Evolutionary conservation across 1,139 yeast species (phyloP).

Genomic region (Yamadazyma buinensis): DNA sequence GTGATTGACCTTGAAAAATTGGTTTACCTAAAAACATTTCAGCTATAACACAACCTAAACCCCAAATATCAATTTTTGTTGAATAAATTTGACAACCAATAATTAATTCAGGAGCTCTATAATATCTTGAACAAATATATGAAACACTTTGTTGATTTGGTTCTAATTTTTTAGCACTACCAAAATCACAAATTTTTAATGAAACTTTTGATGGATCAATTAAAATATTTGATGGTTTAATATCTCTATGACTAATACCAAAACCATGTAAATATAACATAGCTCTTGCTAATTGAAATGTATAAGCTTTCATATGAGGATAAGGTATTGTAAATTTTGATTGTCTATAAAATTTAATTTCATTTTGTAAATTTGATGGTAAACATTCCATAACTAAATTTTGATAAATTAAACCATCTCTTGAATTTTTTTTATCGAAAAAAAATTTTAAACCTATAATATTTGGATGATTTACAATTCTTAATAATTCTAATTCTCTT

Average conservation of each 20-base stretch:
- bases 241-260: conserved; percentile 83
- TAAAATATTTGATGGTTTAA: conserved; percentile 87
- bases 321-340: conserved; percentile 63
- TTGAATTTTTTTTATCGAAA: conserved; percentile 60
- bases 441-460: conserved; percentile 63
- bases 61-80: conserved; percentile 83
- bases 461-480: conserved; percentile 76
- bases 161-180: conserved; percentile 92
- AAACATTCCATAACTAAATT: conserved; percentile 82
- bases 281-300: conserved; percentile 78
- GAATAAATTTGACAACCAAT: conserved; percentile 74
- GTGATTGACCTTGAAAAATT: conserved; percentile 76
- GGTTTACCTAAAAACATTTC: conserved; percentile 82
- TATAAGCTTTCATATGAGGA: conserved; percentile 71
- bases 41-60: conserved; percentile 79
- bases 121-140: conserved; percentile 93
- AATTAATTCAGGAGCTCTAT: conserved; percentile 88
- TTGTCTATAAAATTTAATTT: conserved; percentile 65
- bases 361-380: conserved; percentile 74
- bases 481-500: conserved; percentile 70
- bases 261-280: conserved; percentile 78
- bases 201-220: conserved; percentile 83
- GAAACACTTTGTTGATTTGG: conserved; percentile 93
- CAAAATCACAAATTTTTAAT: conserved; percentile 92
- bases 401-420: conserved; percentile 64